A percentile compares a stretch with the other conserved stretches of the same genome.
These are phyloP conservation scores for Phyllosticta paracitricarpa DNA, from an alignment of 2,329 filamentous ascomycete genomes.

Conservation along the genomic window DNA sequence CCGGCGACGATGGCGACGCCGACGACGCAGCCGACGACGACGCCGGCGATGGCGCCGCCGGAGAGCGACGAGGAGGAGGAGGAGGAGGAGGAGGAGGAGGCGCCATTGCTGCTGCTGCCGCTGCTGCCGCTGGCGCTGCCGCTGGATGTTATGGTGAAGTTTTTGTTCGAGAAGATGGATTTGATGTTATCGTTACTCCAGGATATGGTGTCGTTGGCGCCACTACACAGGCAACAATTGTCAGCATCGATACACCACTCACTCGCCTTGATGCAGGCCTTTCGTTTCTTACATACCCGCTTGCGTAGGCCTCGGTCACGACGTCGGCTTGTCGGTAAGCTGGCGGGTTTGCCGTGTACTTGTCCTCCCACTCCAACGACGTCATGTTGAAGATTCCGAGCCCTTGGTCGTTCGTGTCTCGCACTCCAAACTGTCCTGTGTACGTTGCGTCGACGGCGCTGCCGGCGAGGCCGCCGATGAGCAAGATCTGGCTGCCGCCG, in stretches of 20 bases:
- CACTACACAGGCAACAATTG: not conserved
- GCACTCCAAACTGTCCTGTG: not conserved
- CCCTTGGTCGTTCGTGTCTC: slow-evolving; percentile 4
- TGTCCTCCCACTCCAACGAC: not conserved
- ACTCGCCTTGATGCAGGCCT: not conserved
- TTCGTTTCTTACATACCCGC: not conserved
- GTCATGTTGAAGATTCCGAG: slow-evolving; percentile 5
- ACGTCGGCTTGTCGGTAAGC: not conserved
- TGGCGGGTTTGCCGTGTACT: not conserved
- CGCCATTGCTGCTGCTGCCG: not conserved
- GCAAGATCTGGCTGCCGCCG: slow-evolving; percentile 10
- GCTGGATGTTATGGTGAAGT: not conserved
- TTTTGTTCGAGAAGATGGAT: not conserved
- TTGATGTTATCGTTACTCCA: not conserved
- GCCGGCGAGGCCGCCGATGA: slow-evolving; percentile 8
- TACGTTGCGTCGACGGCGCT: not conserved
- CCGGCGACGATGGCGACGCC: not conserved
- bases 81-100: not conserved
- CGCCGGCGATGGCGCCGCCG: not conserved
- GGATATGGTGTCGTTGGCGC: not conserved
- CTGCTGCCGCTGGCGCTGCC: not conserved
- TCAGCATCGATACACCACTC: not conserved
- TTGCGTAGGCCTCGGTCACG: not conserved
- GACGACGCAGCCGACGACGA: not conserved
- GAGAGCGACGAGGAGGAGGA: not conserved